Conservation (phyloP, 345 rosid genomes). For the Lepidium africanum region DNA sequence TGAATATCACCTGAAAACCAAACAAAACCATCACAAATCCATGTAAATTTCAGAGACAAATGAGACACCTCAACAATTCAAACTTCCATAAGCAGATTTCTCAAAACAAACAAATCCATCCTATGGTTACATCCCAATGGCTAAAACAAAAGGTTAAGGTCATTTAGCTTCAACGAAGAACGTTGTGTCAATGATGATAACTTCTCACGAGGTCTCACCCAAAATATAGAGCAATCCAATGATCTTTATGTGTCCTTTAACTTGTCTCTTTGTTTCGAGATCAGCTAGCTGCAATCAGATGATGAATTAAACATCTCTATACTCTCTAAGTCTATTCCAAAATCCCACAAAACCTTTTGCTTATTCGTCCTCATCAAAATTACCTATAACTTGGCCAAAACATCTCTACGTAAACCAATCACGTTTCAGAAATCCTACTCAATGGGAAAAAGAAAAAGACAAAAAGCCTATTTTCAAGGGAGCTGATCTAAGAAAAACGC, state of each 20-base stretch:
- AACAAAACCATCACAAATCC: constrained; percentile 12
- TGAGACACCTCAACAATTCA: neutral
- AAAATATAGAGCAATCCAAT: constrained; percentile 22
- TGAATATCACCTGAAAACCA: constrained; percentile 73
- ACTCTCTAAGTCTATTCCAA: constrained; percentile 15
- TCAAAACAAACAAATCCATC: neutral
- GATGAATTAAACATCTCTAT: constrained; percentile 24
- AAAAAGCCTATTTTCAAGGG: neutral
- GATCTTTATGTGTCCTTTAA: constrained; percentile 21
- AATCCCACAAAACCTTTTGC: neutral
- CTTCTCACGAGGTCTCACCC: constrained; percentile 14
- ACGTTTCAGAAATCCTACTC: neutral
- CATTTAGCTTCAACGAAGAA: neutral
- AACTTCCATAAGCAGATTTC: neutral
- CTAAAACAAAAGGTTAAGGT: neutral
- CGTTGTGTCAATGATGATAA: neutral
- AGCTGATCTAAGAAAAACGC: constrained; percentile 12
- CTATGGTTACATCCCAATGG: neutral
- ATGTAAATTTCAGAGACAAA: neutral
- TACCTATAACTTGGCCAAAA: constrained; percentile 9
- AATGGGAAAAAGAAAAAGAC: neutral
- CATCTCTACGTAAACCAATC: constrained; percentile 17
- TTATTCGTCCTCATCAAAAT: neutral
- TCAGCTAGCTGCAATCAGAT: constrained; percentile 30
- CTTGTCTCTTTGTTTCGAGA: constrained; percentile 18